These are phyloP conservation scores for Aspergillus conjunctus DNA, from an alignment of 495 filamentous ascomycete species.

Conservation along the genomic window DNA sequence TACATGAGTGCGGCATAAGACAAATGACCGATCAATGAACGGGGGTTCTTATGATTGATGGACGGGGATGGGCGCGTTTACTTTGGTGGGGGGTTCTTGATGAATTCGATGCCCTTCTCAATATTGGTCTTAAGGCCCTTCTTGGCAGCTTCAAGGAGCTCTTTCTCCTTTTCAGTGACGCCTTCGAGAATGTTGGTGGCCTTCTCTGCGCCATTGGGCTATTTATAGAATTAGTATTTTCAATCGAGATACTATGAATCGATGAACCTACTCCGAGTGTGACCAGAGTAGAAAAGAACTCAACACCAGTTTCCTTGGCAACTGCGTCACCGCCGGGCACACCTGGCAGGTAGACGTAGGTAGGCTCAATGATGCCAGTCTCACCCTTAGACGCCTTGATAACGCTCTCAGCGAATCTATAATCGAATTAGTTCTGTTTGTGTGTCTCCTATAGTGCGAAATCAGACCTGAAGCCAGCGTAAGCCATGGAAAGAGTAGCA, in stretches of 20 bases:
- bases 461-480: constrained; percentile 83
- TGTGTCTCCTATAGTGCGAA: neutral
- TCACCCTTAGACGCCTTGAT: constrained; percentile 86
- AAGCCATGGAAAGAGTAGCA: constrained; percentile 97
- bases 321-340: constrained; percentile 85
- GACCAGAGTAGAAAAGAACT: constrained; percentile 95
- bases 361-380: constrained; percentile 90
- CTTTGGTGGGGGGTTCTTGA: constrained; percentile 78
- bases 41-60: constrained; percentile 20
- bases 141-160: constrained; percentile 73
- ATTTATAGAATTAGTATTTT: constrained; percentile 21
- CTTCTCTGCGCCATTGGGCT: constrained; percentile 83
- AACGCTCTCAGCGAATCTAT: constrained; percentile 86
- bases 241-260: neutral
- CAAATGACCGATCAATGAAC: constrained; percentile 23
- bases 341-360: constrained; percentile 91
- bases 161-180: constrained; percentile 81
- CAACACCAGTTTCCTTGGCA: constrained; percentile 74
- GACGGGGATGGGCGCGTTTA: constrained; percentile 47
- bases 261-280: constrained; percentile 80
- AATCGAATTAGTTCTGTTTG: constrained; percentile 30
- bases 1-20: constrained; percentile 21
- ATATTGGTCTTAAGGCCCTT: constrained; percentile 88
- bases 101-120: constrained; percentile 87
- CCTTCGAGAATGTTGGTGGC: constrained; percentile 73